Conservation (phyloP, 345 rosid genomes). For the Salix exigua region DNA sequence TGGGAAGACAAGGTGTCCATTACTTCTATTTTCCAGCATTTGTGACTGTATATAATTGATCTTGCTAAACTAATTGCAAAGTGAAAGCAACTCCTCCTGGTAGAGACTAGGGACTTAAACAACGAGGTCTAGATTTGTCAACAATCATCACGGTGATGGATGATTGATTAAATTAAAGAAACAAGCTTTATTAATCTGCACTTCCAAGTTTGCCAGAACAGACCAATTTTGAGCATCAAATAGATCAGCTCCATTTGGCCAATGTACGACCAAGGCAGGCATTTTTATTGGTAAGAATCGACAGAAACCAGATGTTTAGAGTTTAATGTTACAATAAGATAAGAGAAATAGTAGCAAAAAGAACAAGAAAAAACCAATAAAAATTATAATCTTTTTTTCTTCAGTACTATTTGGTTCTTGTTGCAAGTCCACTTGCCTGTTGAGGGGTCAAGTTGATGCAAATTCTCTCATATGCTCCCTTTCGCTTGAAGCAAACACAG, state of each 20-base stretch:
- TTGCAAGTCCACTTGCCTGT: constrained; percentile 49
- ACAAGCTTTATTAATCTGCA: neutral
- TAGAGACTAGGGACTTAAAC: neutral
- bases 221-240: neutral
- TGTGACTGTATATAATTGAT: neutral
- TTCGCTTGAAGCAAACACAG: constrained; percentile 87
- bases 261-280: neutral
- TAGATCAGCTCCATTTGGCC: neutral
- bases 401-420: neutral
- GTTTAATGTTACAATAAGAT: neutral
- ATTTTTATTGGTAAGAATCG: neutral
- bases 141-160: neutral
- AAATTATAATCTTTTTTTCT: neutral
- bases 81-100: neutral
- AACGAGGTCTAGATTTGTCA: neutral
- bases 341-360: neutral
- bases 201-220: neutral
- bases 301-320: neutral
- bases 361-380: neutral
- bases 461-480: constrained; percentile 64
- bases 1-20: neutral
- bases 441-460: constrained; percentile 71
- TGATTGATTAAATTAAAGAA: neutral
- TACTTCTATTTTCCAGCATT: neutral
- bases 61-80: neutral